A percentile compares a stretch with the other conserved stretches of the same genome.
Evolutionary conservation across 2,329 filamentous ascomycete genomes (phyloP).

Genomic region (Decorospora gaudefroyi): DNA sequence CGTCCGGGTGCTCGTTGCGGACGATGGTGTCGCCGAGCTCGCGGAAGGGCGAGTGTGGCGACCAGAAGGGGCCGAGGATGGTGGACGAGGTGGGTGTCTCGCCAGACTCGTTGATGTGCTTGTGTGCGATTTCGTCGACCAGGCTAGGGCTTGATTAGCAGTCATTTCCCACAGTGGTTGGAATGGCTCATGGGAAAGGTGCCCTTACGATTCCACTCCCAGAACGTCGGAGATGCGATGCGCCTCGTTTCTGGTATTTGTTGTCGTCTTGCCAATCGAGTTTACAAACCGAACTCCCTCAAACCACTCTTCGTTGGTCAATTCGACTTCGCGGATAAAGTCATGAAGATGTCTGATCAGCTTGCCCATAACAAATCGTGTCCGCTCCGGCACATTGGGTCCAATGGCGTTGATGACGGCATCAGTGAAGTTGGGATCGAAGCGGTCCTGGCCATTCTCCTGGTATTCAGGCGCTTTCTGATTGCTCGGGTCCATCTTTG

Average conservation of each 20-base stretch:
- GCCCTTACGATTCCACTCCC: constrained; percentile 72
- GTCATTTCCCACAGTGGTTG: too few species aligned
- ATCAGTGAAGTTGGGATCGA: constrained; percentile 77
- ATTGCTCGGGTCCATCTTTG: constrained; percentile 24
- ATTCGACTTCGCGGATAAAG: constrained; percentile 76
- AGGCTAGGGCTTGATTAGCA: constrained; percentile 50
- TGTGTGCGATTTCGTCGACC: constrained; percentile 69
- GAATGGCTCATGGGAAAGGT: too few species aligned
- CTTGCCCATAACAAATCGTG: constrained; percentile 65
- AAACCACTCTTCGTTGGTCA: constrained; percentile 78
- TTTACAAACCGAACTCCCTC: constrained; percentile 76
- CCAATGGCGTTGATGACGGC: constrained; percentile 75
- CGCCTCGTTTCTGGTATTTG: constrained; percentile 72
- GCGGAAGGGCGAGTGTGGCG: constrained; percentile 73
- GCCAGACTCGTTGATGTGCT: constrained; percentile 64
- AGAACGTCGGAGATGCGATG: constrained; percentile 74
- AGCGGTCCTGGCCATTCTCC: constrained; percentile 49
- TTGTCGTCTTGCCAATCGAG: constrained; percentile 70
- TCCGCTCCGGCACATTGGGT: constrained; percentile 67
- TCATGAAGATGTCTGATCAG: constrained; percentile 76
- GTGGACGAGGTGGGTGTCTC: constrained; percentile 71
- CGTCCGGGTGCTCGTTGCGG: constrained; percentile 61
- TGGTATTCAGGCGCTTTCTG: constrained; percentile 31
- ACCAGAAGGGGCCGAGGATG: constrained; percentile 80
- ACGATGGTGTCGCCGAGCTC: constrained; percentile 69